These are phyloP conservation scores for Lachancea quebecensis DNA, from an alignment of 805 yeast genomes.

Conservation along the genomic window DNA sequence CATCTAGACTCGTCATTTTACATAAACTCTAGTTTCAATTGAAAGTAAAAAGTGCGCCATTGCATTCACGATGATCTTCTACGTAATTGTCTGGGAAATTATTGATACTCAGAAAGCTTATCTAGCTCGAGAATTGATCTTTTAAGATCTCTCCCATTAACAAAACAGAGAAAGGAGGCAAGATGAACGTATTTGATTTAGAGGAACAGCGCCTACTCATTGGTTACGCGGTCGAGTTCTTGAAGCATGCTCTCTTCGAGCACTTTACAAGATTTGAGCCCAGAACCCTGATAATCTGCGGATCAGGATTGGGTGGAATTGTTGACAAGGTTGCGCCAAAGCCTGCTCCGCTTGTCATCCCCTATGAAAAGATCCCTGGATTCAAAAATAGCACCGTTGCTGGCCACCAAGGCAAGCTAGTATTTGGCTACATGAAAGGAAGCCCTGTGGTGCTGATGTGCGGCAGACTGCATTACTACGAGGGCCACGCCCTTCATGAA, in stretches of 20 bases:
- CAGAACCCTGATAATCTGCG: slow-evolving; percentile 75
- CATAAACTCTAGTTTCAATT: background rate
- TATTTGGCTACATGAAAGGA: slow-evolving; percentile 66
- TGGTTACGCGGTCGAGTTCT: slow-evolving; percentile 13
- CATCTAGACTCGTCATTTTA: background rate
- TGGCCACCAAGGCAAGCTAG: slow-evolving; percentile 81
- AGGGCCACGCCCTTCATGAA: slow-evolving; percentile 77
- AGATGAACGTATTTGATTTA: slow-evolving; percentile 12
- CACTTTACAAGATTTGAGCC: slow-evolving; percentile 36
- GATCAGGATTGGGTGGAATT: slow-evolving; percentile 90
- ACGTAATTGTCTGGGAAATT: too few species aligned
- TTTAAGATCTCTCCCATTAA: background rate
- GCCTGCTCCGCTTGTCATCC: slow-evolving; percentile 41
- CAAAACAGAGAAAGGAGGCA: background rate
- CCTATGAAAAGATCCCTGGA: slow-evolving; percentile 70
- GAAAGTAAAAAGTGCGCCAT: background rate
- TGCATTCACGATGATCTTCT: too few species aligned
- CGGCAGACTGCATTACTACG: slow-evolving; percentile 88
- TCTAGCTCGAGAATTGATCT: too few species aligned
- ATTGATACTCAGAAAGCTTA: too few species aligned
- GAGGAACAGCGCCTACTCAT: slow-evolving; percentile 16
- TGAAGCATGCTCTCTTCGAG: slow-evolving; percentile 10
- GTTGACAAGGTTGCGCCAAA: slow-evolving; percentile 40
- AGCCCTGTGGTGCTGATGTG: slow-evolving; percentile 90
- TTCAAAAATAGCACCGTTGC: slow-evolving; percentile 76